Conservation (phyloP, 805 yeast genomes). For the Priceomyces medius region DNA sequence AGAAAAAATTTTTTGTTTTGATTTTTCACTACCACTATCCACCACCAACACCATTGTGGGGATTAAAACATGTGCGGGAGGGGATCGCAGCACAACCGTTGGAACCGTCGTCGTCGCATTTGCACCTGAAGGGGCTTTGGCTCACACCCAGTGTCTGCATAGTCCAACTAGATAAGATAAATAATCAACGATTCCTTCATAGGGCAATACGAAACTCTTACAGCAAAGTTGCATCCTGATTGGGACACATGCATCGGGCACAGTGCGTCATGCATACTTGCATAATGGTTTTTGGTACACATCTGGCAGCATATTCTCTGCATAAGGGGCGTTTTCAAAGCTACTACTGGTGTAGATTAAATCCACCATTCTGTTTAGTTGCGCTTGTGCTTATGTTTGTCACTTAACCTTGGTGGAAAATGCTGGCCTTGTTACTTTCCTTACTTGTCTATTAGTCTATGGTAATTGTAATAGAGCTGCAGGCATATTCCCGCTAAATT, state of each 20-base stretch:
- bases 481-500: too few relatives aligned
- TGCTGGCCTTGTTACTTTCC: too few relatives aligned
- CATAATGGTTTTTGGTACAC: not conserved
- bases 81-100: not conserved
- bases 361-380: not conserved
- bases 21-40: too few relatives aligned
- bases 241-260: not conserved
- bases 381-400: too few relatives aligned
- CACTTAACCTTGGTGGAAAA: too few relatives aligned
- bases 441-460: too few relatives aligned
- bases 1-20: too few relatives aligned
- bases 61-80: too few relatives aligned
- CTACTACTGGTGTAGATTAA: not conserved
- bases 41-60: too few relatives aligned
- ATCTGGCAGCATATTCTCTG: not conserved
- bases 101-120: not conserved
- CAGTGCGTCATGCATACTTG: not conserved
- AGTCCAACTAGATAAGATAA: not conserved
- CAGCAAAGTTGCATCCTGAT: not conserved
- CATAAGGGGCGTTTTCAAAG: not conserved
- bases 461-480: not conserved
- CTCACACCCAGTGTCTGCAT: too few relatives aligned
- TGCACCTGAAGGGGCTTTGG: too few relatives aligned
- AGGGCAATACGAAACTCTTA: not conserved
- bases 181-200: not conserved